Base-by-base conservation (phyloP, 2,329 filamentous ascomycete species). In the Colletotrichum musicola region DNA sequence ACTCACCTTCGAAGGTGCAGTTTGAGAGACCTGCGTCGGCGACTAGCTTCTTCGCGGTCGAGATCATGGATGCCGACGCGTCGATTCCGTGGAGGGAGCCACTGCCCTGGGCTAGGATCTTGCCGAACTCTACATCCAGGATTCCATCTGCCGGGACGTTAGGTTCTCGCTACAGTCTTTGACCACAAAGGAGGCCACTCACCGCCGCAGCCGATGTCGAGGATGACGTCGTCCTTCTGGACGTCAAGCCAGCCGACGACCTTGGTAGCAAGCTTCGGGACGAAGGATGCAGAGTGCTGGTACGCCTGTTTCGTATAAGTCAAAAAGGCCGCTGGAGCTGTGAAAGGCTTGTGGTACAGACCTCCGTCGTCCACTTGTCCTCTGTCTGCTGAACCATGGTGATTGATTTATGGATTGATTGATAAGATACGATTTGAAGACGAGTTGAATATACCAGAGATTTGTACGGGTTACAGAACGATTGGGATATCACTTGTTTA, bases 191-290 rank as follows among this genome's bases (percentile, higher is more conserved):
- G n/a, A 55, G 16, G 40, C 30, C 22, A 77, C 80, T 69, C 65
- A 88, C 86, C 89, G 50, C 90, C 89, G 72, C 89, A 92, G 14
- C 89, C 89, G 61, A 92, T 78, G 71, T 92, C 89, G 2, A 92
- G 80, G 22, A 92, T 83, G 16, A 80, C 75, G 74, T 92, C 89
- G 71, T 87, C 84, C 30, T 84, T 81, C 65, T 88, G 82, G 0
- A 89, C 82, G 71, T 89, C 84, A 0, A 92, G 81, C 84, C 88
- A 90, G 53, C 81, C 76, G 12, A 90, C 73, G 5, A 91, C 82
- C 68, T 88, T 90, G 16, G 81, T 83, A 1, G 89, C 85, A 10
- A 91, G 80, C 73, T 89, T 87, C 4, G 89, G 89, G 9, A 91
- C 89, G 73, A 91, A 92, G 0, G 87, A 85, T 7, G 89, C 89